Percentiles rank a stretch among this genome's conserved stretches.
Conservation (phyloP, 176 grass and related monocot species). For the Triticum urartu region DNA sequence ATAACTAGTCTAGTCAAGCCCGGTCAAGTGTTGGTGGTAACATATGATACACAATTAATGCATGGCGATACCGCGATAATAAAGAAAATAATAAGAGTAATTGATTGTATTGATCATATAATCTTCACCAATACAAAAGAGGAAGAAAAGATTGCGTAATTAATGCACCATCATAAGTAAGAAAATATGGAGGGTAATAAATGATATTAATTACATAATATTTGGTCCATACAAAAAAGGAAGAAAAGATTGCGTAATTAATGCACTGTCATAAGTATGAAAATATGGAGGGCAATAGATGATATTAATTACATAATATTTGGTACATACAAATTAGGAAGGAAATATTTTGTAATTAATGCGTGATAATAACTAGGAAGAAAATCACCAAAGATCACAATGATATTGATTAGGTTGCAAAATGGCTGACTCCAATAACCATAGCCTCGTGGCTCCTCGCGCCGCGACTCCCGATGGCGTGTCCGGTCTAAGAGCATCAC, state of each 20-base stretch:
- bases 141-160: background rate
- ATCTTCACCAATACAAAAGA: background rate
- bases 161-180: no score
- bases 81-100: background rate
- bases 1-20: no score
- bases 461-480: rapidly evolving
- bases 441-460: background rate
- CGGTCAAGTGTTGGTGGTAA: no score
- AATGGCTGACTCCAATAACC: background rate
- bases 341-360: background rate
- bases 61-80: background rate
- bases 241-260: background rate
- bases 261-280: background rate
- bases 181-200: background rate
- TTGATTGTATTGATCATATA: background rate
- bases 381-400: background rate
- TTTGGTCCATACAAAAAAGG: background rate
- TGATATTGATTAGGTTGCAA: background rate
- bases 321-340: background rate
- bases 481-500: background rate
- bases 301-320: background rate
- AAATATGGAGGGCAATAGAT: background rate
- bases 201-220: background rate
- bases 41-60: no score
- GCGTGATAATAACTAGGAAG: background rate